These are phyloP conservation scores for Phytophthora pisi DNA, from an alignment of 352 stramenopile species.

Conservation along the genomic window DNA sequence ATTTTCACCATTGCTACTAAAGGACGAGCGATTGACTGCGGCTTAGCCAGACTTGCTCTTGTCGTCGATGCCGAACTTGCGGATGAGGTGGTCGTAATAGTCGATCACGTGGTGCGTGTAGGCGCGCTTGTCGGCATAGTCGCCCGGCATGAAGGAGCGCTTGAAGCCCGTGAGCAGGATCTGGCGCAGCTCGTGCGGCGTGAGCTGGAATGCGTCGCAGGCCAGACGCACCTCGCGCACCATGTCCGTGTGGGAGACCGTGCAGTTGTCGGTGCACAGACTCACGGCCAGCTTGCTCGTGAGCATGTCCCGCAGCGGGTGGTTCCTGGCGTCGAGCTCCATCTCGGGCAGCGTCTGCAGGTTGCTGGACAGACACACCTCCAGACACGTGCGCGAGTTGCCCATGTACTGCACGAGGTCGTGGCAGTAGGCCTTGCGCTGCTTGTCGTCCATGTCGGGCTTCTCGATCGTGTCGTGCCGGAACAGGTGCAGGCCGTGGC, in stretches of 20 bases:
- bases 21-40: no score
- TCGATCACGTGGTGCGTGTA: slow-evolving; percentile 89
- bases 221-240: slow-evolving; percentile 81
- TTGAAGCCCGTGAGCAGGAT: slow-evolving; percentile 89
- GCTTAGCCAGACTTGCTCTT: slow-evolving; percentile 34
- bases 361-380: slow-evolving; percentile 90
- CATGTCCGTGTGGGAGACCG: slow-evolving; percentile 88
- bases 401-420: slow-evolving; percentile 86
- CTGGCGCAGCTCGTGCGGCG: slow-evolving; percentile 69
- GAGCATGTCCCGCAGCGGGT: slow-evolving; percentile 85
- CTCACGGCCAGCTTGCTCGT: slow-evolving; percentile 81
- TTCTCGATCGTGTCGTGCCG: slow-evolving; percentile 76
- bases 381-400: slow-evolving; percentile 80
- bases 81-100: slow-evolving; percentile 84
- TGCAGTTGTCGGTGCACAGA: slow-evolving; percentile 90
- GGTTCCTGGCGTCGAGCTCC: slow-evolving; percentile 67
- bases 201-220: slow-evolving; percentile 80
- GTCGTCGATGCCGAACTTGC: slow-evolving; percentile 70
- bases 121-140: slow-evolving; percentile 75
- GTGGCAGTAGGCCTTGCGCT: slow-evolving; percentile 73
- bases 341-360: slow-evolving; percentile 86
- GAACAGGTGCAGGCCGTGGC: slow-evolving; percentile 87
- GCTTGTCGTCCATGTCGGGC: slow-evolving; percentile 41
- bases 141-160: slow-evolving; percentile 82
- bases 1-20: not conserved